phyloP scores from a whole-genome alignment of 2,329 filamentous ascomycete species.

The Alternaria incomplexa region DNA sequence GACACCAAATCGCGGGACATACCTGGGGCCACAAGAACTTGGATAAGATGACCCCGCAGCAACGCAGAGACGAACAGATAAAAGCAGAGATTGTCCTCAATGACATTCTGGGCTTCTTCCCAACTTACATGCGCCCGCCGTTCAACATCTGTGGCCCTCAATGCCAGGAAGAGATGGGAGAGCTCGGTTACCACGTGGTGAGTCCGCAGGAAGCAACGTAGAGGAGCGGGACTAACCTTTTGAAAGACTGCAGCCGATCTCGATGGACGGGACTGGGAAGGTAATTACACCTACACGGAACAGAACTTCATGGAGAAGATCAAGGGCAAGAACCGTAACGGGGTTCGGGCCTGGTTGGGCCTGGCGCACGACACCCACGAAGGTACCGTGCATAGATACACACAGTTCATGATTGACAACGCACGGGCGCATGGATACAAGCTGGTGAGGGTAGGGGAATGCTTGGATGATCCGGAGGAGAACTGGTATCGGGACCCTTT shows the following conservation, averaged over 20 bases:
- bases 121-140: conserved; percentile 61
- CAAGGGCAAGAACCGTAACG: not conserved
- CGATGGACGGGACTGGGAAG: not conserved
- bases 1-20: conserved; percentile 63
- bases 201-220: conserved; percentile 3
- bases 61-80: conserved; percentile 54
- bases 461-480: conserved; percentile 58
- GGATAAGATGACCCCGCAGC: not conserved
- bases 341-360: not conserved
- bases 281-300: conserved; percentile 1
- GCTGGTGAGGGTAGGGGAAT: conserved; percentile 64
- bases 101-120: conserved; percentile 54
- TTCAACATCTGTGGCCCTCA: conserved; percentile 48
- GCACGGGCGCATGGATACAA: not conserved
- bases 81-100: conserved; percentile 59
- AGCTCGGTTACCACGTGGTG: conserved; percentile 57
- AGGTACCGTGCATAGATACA: conserved; percentile 1
- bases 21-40: conserved; percentile 47
- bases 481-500: conserved; percentile 57
- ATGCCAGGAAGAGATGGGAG: conserved; percentile 47
- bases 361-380: conserved; percentile 4
- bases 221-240: too few relatives aligned
- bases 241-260: conserved; percentile 6
- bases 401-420: conserved; percentile 5
- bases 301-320: not conserved